Base-by-base conservation (phyloP, 2,329 filamentous ascomycete species). In the Aspergillus fructus region DNA sequence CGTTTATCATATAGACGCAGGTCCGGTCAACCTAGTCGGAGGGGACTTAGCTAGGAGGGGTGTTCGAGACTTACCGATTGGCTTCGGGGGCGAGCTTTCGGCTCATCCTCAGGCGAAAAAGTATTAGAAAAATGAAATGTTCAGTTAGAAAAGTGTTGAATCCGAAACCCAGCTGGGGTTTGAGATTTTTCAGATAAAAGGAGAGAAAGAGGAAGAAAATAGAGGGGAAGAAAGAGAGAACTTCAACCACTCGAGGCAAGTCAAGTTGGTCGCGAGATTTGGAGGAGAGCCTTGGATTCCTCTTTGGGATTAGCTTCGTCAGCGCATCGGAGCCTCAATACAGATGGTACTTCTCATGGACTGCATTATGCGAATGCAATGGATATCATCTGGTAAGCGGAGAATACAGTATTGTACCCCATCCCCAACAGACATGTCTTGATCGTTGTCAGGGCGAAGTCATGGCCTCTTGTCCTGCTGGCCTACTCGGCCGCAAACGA, bases 21-120 rank as follows among this genome's bases (percentile, higher is more conserved):
- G 49, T 19, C 41, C 7, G 47, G 33, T 19, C 43, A 15, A 27
- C 6, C 19, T 53, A 49, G 49, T 57, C 37, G 40, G 45, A 53
- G 21, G 46, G 41, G 46, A 24, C 49, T 49, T 19, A 42, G 54
- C 45, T 48, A 34, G 64, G 66, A 69, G 69, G 68, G 70, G 70
- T 63, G 62, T 54, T 59, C 47, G 21, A 53, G 50, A 82, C 89
- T 74, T 82, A 96, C 92, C 92, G 89, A 85, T 97, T 97, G 83
- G 97, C 93, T 90, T 99, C 94, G 81, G 94, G 93, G 82, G 93
- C 93, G 85, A 97, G 89, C 87, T 97, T 97, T 63, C 73, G 73
- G 72, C 73, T 76, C 73, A 76, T 76, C 70, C 73, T 76, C 66
- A 66, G 68, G 66, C 54, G 30, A 56, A 57, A 60, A 49, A 46